These are phyloP conservation scores for Ceratorhiza oryzae-sativae DNA, from an alignment of 1,284 basidiomycete species.

Conservation along the genomic window DNA sequence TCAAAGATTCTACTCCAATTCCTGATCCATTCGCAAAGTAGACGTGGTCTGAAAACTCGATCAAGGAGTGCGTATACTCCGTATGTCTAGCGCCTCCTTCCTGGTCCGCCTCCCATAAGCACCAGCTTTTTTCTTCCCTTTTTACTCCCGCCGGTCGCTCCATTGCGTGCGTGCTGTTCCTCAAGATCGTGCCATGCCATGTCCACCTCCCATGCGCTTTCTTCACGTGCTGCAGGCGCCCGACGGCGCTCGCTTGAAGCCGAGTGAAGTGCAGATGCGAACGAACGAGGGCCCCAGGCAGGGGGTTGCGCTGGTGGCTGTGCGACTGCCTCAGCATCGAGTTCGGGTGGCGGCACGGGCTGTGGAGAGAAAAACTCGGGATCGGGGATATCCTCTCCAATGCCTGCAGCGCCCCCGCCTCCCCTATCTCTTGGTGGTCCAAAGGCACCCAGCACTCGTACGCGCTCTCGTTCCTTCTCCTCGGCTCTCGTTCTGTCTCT, in stretches of 20 bases:
- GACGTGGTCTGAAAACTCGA: background rate
- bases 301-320: slow-evolving; percentile 46
- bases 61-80: no score
- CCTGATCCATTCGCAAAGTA: background rate
- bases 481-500: slow-evolving; percentile 80
- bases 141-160: slow-evolving; percentile 55
- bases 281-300: slow-evolving; percentile 79
- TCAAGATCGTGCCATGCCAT: slow-evolving; percentile 83
- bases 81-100: slow-evolving; percentile 32
- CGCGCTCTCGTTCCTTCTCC: slow-evolving; percentile 66
- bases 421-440: slow-evolving; percentile 19
- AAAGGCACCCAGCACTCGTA: slow-evolving; percentile 49
- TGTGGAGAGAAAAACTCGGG: slow-evolving; percentile 46
- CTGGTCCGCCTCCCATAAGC: slow-evolving; percentile 62
- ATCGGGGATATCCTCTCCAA: slow-evolving; percentile 48
- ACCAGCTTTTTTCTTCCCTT: slow-evolving; percentile 73
- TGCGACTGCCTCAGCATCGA: slow-evolving; percentile 43
- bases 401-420: slow-evolving; percentile 39
- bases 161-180: slow-evolving; percentile 50
- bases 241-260: slow-evolving; percentile 42
- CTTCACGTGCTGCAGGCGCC: slow-evolving; percentile 45
- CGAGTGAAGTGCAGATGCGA: slow-evolving; percentile 72
- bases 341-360: slow-evolving; percentile 46
- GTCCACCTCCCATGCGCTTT: slow-evolving; percentile 80
- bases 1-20: background rate